Evolutionary conservation across 306 rosid genomes (phyloP).

Genomic region (Trifolium dubium): DNA sequence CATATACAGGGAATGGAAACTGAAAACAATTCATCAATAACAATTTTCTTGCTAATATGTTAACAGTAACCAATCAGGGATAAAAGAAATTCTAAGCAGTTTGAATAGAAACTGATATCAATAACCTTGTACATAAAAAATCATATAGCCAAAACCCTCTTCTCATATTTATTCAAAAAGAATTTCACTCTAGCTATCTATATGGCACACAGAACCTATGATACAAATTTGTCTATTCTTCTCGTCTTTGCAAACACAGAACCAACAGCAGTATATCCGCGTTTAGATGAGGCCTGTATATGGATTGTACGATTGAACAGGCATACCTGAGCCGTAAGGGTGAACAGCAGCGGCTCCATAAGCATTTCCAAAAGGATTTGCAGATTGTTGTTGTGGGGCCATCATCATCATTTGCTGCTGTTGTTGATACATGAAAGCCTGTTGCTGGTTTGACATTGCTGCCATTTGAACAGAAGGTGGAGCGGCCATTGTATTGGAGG

Average conservation of each 20-base stretch:
- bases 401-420: conserved; percentile 87
- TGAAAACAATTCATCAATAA: conserved; percentile 38
- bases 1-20: conserved; percentile 41
- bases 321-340: conserved; percentile 84
- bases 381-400: conserved; percentile 65
- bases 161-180: conserved; percentile 71
- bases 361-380: conserved; percentile 86
- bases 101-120: conserved; percentile 47
- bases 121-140: conserved; percentile 61
- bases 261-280: conserved; percentile 36
- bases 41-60: conserved; percentile 51
- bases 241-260: conserved; percentile 35
- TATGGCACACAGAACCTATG: conserved; percentile 56
- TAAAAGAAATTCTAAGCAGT: conserved; percentile 40
- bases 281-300: conserved; percentile 73
- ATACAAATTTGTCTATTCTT: not conserved
- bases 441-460: conserved; percentile 87
- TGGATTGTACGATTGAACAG: conserved; percentile 91
- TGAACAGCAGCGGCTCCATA: conserved; percentile 67
- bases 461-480: conserved; percentile 95
- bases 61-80: conserved; percentile 55
- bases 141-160: conserved; percentile 64
- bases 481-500: conserved; percentile 71
- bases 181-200: conserved; percentile 83
- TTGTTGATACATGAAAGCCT: conserved; percentile 80